Evolutionary conservation across 441 rosid species (phyloP).

Genomic region (Croton setiger): DNA sequence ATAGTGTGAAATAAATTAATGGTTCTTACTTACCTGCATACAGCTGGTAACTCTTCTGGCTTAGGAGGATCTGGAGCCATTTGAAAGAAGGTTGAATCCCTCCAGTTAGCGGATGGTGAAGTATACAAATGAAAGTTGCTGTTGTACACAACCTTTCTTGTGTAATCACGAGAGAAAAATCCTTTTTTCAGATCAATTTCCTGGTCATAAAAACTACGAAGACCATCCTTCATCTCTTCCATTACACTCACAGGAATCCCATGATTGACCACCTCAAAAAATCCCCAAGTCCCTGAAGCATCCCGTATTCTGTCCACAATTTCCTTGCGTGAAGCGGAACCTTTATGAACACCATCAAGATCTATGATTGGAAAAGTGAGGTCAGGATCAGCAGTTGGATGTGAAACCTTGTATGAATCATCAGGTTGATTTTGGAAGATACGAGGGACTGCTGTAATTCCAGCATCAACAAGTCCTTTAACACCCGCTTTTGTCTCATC

Average conservation of each 20-base stretch:
- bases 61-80: constrained; percentile 18
- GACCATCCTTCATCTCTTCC: constrained; percentile 34
- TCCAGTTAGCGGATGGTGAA: constrained; percentile 31
- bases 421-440: constrained; percentile 17
- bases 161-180: constrained; percentile 28
- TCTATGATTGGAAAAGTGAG: constrained; percentile 33
- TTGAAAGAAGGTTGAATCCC: constrained; percentile 24
- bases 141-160: constrained; percentile 24
- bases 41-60: constrained; percentile 26
- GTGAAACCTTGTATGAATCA: background rate
- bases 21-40: constrained; percentile 23
- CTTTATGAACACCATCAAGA: constrained; percentile 16
- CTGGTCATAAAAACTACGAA: constrained; percentile 35
- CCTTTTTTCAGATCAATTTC: constrained; percentile 31
- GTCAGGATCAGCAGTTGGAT: constrained; percentile 2
- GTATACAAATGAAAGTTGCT: constrained; percentile 39
- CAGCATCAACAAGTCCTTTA: constrained; percentile 33
- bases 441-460: constrained; percentile 20
- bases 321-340: constrained; percentile 13
- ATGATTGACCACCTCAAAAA: constrained; percentile 54
- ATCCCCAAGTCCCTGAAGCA: constrained; percentile 45
- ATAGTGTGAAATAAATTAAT: no score
- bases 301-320: constrained; percentile 23
- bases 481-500: constrained; percentile 30
- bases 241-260: constrained; percentile 30